Evolutionary conservation across 345 rosid genomes (phyloP).

Genomic region (Populus alba): DNA sequence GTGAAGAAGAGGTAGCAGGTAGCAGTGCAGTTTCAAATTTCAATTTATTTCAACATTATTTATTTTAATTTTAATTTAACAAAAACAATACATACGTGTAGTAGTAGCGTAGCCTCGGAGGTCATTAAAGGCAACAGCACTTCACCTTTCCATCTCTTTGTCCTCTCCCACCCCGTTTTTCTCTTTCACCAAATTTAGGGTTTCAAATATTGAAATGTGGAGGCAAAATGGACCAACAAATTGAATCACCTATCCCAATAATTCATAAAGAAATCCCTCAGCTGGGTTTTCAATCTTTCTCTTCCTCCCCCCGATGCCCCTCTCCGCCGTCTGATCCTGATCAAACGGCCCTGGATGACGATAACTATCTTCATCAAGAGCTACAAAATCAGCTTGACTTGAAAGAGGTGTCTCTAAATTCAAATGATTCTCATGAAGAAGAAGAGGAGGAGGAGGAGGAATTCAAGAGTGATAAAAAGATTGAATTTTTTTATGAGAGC

Average conservation of each 20-base stretch:
- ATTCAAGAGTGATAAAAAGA: not conserved
- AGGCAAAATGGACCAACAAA: slow-evolving; percentile 11
- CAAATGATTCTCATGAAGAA: not conserved
- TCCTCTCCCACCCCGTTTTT: not conserved
- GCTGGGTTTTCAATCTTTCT: not conserved
- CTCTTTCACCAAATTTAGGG: slow-evolving; percentile 14
- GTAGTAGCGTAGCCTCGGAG: not conserved
- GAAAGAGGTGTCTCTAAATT: not conserved
- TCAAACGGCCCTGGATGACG: not conserved
- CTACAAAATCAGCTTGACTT: slow-evolving; percentile 1
- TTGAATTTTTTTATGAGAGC: not conserved
- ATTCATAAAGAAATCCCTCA: not conserved
- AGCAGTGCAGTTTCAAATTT: too few species aligned
- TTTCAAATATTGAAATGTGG: slow-evolving; percentile 21
- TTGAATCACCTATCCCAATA: not conserved
- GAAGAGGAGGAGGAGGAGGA: slow-evolving; percentile 13
- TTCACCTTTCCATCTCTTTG: not conserved
- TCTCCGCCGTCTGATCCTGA: not conserved
- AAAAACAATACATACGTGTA: not conserved
- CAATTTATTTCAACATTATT: too few species aligned
- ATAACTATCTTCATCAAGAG: slow-evolving; percentile 6
- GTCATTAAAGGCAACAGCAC: not conserved
- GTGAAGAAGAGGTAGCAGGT: too few species aligned
- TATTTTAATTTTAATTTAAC: not conserved
- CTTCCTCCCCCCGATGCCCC: slow-evolving; percentile 1